Percentiles rank a stretch among this genome's conserved stretches.
Conservation (phyloP, 1,284 basidiomycete species). For the Malassezia vespertilionis region DNA sequence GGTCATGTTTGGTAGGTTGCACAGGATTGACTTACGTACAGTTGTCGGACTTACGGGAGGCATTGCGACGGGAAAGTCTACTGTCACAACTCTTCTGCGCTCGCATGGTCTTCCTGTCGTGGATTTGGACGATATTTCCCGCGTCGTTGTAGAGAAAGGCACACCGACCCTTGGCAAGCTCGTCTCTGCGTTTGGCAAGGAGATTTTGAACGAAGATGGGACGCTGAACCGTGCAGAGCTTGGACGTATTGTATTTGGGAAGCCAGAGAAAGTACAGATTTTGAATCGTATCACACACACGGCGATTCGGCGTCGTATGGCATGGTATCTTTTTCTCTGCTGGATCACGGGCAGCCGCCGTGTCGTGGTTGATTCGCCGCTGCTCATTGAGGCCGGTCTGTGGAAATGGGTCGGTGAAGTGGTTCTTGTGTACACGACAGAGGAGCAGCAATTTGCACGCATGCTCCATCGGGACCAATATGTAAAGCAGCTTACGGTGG, state of each 20-base stretch:
- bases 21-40: slow-evolving; percentile 44
- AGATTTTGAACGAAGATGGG: slow-evolving; percentile 59
- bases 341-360: slow-evolving; percentile 71
- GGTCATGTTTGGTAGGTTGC: slow-evolving; percentile 16
- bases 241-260: slow-evolving; percentile 66
- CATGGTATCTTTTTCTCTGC: slow-evolving; percentile 58
- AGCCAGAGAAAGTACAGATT: slow-evolving; percentile 57
- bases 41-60: slow-evolving; percentile 92
- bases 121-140: slow-evolving; percentile 83
- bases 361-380: slow-evolving; percentile 81
- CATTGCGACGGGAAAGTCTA: slow-evolving; percentile 66
- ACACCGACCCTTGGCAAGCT: slow-evolving; percentile 64
- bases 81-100: slow-evolving; percentile 1
- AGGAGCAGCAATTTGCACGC: slow-evolving; percentile 32
- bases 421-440: slow-evolving; percentile 60
- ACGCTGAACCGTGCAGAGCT: slow-evolving; percentile 70
- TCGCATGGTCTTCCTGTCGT: slow-evolving; percentile 56
- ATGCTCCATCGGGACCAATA: slow-evolving; percentile 37
- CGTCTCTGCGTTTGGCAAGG: slow-evolving; percentile 61
- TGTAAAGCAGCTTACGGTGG: slow-evolving; percentile 48
- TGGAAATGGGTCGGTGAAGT: slow-evolving; percentile 75
- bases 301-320: slow-evolving; percentile 66
- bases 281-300: slow-evolving; percentile 84
- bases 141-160: slow-evolving; percentile 75
- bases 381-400: slow-evolving; percentile 78